Conservation (phyloP, 352 stramenopile genomes). For the Globisporangium sylvaticum region DNA sequence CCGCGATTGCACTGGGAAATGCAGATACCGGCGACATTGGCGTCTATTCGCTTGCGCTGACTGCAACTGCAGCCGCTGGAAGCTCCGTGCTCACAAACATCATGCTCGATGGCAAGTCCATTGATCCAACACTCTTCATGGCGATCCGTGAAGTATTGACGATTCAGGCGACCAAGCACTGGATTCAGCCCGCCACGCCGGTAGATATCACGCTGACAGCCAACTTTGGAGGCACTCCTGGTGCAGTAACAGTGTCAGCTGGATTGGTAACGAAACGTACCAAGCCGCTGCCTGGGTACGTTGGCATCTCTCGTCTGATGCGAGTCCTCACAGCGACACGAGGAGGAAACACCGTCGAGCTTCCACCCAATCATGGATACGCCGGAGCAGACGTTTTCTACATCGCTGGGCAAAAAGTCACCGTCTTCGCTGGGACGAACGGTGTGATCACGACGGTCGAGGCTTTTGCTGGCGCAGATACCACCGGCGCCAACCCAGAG, state of each 20-base stretch:
- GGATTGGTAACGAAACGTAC: constrained; percentile 54
- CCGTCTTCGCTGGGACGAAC: constrained; percentile 21
- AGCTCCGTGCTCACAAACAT: constrained; percentile 38
- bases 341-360: constrained; percentile 26
- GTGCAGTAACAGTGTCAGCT: constrained; percentile 25
- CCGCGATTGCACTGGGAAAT: constrained; percentile 54
- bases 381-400: constrained; percentile 27
- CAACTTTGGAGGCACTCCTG: constrained; percentile 14
- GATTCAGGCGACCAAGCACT: constrained; percentile 28
- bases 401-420: constrained; percentile 36
- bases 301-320: constrained; percentile 42
- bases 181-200: constrained; percentile 38
- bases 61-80: constrained; percentile 25
- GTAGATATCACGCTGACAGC: constrained; percentile 43
- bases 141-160: constrained; percentile 53
- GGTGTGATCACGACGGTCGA: constrained; percentile 29
- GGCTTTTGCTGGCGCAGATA: constrained; percentile 29
- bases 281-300: constrained; percentile 40
- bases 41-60: constrained; percentile 56
- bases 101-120: constrained; percentile 30
- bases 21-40: constrained; percentile 39
- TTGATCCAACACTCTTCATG: constrained; percentile 63
- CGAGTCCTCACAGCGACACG: constrained; percentile 41
- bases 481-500: constrained; percentile 25
- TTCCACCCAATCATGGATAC: constrained; percentile 44